These are phyloP conservation scores for Colletotrichum coccodes DNA, from an alignment of 2,329 filamentous ascomycete species.

Conservation along the genomic window DNA sequence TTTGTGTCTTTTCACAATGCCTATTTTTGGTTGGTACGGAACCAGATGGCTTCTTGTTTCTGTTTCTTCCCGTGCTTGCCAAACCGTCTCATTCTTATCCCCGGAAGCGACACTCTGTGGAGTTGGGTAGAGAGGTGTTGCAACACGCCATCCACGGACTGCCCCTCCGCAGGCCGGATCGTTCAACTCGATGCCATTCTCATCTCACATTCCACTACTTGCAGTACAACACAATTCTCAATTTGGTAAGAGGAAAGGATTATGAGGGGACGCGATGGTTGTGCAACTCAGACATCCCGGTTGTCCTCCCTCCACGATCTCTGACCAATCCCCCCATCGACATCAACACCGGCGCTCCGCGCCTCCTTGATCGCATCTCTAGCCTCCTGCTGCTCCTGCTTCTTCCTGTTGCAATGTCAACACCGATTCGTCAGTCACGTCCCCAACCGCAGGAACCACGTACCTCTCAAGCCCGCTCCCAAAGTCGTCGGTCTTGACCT, in stretches of 20 bases:
- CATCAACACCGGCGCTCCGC: constrained; percentile 32
- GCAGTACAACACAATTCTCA: neutral
- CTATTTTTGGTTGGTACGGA: neutral
- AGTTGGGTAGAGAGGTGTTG: too few species aligned
- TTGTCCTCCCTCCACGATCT: constrained; percentile 15
- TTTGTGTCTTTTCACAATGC: neutral
- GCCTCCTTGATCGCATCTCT: constrained; percentile 35
- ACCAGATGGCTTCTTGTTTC: too few species aligned
- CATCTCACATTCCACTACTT: too few species aligned
- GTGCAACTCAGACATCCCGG: constrained; percentile 13
- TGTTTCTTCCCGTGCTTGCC: fast-evolving
- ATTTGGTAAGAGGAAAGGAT: too few species aligned
- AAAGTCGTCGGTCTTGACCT: constrained; percentile 34
- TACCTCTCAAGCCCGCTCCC: constrained; percentile 36
- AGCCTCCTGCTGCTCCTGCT: constrained; percentile 36
- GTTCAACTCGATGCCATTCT: too few species aligned
- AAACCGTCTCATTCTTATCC: too few species aligned
- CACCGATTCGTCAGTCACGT: too few species aligned
- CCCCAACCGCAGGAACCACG: neutral
- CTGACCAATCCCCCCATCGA: constrained; percentile 32
- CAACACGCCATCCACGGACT: too few species aligned
- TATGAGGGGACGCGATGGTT: too few species aligned
- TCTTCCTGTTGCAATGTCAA: constrained; percentile 34
- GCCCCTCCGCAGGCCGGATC: too few species aligned
- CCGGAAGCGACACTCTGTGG: too few species aligned